A percentile compares a stretch with the other conserved stretches of the same genome.
phyloP scores from a whole-genome alignment of 2,329 filamentous ascomycete genomes.

The Orbilia javanica region DNA sequence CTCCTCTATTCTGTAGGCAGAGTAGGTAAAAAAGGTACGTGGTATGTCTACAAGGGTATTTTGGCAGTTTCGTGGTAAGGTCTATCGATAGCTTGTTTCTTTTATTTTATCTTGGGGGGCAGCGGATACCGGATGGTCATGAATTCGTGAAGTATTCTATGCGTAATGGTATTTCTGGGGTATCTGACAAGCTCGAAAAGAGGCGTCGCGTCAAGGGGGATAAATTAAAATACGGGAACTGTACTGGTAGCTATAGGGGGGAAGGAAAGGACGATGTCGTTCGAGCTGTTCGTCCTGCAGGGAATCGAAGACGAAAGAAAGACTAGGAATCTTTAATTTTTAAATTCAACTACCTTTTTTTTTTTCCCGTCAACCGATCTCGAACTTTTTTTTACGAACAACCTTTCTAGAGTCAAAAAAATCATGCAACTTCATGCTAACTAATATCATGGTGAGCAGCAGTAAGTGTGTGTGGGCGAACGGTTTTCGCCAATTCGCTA shows the following conservation, averaged over 20 bases:
- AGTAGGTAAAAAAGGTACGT: not conserved
- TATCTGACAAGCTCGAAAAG: slow-evolving; percentile 9
- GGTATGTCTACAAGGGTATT: slow-evolving; percentile 1
- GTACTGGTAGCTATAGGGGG: no score
- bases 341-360: no score
- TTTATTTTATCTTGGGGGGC: not conserved
- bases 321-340: slow-evolving; percentile 2
- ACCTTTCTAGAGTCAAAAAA: not conserved
- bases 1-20: no score
- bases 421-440: slow-evolving; percentile 16
- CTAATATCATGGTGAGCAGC: not conserved
- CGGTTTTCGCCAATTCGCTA: slow-evolving; percentile 56
- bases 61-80: not conserved
- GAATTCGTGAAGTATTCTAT: not conserved
- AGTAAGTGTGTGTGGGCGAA: slow-evolving; percentile 34
- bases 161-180: slow-evolving; percentile 26
- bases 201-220: slow-evolving; percentile 19
- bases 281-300: slow-evolving; percentile 1
- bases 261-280: not conserved
- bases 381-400: not conserved
- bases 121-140: not conserved
- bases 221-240: not conserved
- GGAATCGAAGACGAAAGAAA: slow-evolving; percentile 16
- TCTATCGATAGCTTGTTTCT: slow-evolving; percentile 29
- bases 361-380: not conserved